These are phyloP conservation scores for Calocybe cyanea DNA, from an alignment of 768 basidiomycete genomes.

Conservation along the genomic window DNA sequence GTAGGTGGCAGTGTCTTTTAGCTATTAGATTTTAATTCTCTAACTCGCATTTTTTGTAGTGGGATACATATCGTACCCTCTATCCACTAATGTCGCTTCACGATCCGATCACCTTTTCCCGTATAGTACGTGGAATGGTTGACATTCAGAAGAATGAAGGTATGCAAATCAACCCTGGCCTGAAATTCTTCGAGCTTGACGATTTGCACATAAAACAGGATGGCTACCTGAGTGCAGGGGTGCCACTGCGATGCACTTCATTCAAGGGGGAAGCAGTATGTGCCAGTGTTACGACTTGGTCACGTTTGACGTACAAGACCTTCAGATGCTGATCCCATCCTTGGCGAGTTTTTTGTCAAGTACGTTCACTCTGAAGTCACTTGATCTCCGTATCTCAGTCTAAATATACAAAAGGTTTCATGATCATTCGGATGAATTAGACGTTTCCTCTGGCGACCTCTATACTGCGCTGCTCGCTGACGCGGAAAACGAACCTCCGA, in stretches of 20 bases:
- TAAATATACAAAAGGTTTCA: conserved; percentile 35
- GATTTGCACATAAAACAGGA: conserved; percentile 29
- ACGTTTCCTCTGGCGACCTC: conserved; percentile 45
- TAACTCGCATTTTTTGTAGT: conserved; percentile 30
- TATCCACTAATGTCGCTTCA: conserved; percentile 63
- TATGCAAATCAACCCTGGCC: conserved; percentile 16
- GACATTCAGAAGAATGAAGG: conserved; percentile 67
- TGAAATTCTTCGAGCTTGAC: not conserved
- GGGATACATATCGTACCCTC: conserved; percentile 64
- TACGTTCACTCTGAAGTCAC: conserved; percentile 18
- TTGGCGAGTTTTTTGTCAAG: conserved; percentile 66
- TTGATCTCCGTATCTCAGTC: not conserved
- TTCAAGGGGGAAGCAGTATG: conserved; percentile 63
- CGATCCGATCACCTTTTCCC: conserved; percentile 54
- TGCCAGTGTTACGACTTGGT: conserved; percentile 7
- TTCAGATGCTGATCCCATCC: conserved; percentile 58
- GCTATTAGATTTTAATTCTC: not conserved
- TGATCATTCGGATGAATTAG: conserved; percentile 41
- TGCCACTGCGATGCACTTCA: conserved; percentile 46
- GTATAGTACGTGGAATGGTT: conserved; percentile 61
- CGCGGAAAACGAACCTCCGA: conserved; percentile 51
- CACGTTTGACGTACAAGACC: not conserved
- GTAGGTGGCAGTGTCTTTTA: conserved; percentile 35
- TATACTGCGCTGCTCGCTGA: conserved; percentile 58
- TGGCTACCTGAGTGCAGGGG: conserved; percentile 68